These are phyloP conservation scores for Chlamydomonas sp. DNA, from an alignment of 139 green algal species.

Conservation along the genomic window DNA sequence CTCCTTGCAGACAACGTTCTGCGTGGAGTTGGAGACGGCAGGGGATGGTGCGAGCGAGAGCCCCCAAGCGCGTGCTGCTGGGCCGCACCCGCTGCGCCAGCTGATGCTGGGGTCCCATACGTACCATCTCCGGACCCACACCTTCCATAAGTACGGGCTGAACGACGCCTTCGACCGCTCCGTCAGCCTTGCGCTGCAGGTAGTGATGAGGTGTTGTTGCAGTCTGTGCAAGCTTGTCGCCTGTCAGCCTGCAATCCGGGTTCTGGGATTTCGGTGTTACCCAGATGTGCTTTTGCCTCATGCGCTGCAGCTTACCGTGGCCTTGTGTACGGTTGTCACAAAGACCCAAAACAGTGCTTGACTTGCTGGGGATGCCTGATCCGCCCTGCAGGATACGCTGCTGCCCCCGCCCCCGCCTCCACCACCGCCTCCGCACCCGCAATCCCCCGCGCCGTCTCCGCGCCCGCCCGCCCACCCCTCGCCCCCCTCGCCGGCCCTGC, in stretches of 20 bases:
- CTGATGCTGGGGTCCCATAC: neutral
- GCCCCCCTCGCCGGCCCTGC: neutral
- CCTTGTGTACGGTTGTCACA: too few relatives aligned
- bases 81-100: neutral
- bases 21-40: neutral
- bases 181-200: constrained; percentile 64
- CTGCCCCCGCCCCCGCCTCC: neutral
- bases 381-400: neutral
- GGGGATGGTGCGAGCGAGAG: neutral
- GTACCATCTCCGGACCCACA: constrained; percentile 40
- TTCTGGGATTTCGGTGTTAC: too few relatives aligned
- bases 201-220: neutral
- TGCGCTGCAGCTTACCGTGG: too few relatives aligned
- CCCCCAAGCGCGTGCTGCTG: neutral
- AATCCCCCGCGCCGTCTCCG: neutral
- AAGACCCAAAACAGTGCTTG: too few relatives aligned
- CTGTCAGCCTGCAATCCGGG: too few relatives aligned
- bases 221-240: too few relatives aligned
- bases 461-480: neutral
- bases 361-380: too few relatives aligned
- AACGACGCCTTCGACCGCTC: constrained; percentile 84
- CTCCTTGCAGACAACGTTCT: too few relatives aligned
- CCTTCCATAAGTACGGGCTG: constrained; percentile 68
- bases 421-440: neutral
- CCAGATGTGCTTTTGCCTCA: too few relatives aligned